Base-by-base conservation (phyloP, 352 stramenopile genomes). In the Globisporangium radiosum region DNA sequence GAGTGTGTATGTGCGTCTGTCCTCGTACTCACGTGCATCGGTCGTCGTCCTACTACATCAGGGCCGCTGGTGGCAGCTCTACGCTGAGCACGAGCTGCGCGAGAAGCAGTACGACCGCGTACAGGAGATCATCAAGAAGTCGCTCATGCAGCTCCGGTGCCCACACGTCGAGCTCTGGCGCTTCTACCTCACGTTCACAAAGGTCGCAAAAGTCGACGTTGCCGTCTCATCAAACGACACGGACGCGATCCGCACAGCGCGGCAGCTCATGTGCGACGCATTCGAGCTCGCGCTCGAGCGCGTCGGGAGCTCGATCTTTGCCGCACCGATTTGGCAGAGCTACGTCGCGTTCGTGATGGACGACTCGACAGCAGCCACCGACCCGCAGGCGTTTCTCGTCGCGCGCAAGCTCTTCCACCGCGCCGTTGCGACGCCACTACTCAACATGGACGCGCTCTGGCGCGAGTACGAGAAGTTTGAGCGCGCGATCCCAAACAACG, bases 401-500 rank as follows among this genome's bases (percentile, higher is more conserved):
- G 80, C 92, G 13, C 81, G 86, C 57, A 95, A 95, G 57, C 71
- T 92, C 25, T 95, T 90, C 56, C 86, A 95, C 57, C 84, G 86
- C 37, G 87, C 86, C 11, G 71, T 95, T 1, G 81, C 82, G 52
- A 69, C 92, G 25, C 86, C 86, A 0, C 78, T 92, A 9, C 72
- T 80, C 59, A 74, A 78, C 48, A 90, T 93, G 82, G 86, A 95
- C 38, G 75, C 62, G 10, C 80, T 95, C 54, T 93, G 85, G 81
- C 81, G 81, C 45, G 86, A 95, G 45, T 95, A 95, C 56, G 86
- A 95, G 57, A 92, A 92, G 57, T 94, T 95, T 47, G 86, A 95
- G 59, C 73, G 86, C 17, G 70, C 76, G 43, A 95, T 95, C 47
- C 86, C 86, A 2, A 95, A 95, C 58, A 95, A 95, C 63, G 86